Conservation (phyloP, 2,329 filamentous ascomycete species). For the Dactylellina parvicollis region DNA sequence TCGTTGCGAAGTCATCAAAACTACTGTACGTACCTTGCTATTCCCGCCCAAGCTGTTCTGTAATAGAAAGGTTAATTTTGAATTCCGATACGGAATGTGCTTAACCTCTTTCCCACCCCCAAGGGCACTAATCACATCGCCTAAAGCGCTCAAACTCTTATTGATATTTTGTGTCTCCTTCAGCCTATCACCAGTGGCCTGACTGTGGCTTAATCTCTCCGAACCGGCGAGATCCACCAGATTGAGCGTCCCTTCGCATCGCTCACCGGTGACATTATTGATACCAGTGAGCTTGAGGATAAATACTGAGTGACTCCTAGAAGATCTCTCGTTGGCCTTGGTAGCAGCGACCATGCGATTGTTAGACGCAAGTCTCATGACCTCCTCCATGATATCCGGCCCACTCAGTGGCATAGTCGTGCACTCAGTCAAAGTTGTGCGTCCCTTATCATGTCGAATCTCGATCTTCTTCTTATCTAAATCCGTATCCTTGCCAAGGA, state of each 20-base stretch:
- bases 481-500: conserved; percentile 77
- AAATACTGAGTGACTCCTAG: conserved; percentile 94
- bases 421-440: conserved; percentile 83
- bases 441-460: conserved; percentile 87
- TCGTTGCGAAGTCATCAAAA: background rate
- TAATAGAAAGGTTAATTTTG: conserved; percentile 91
- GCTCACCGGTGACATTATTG: conserved; percentile 79
- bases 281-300: conserved; percentile 76
- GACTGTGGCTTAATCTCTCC: conserved; percentile 86
- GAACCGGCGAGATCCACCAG: conserved; percentile 94
- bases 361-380: conserved; percentile 80
- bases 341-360: conserved; percentile 94
- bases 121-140: conserved; percentile 94
- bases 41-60: conserved; percentile 96
- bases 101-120: conserved; percentile 78
- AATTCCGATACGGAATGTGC: conserved; percentile 94
- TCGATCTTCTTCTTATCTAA: conserved; percentile 85
- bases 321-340: conserved; percentile 95
- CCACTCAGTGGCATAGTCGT: conserved; percentile 80
- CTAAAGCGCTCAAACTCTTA: conserved; percentile 87
- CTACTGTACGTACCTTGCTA: conserved; percentile 69
- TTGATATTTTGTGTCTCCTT: conserved; percentile 98
- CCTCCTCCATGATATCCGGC: conserved; percentile 79
- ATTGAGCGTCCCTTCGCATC: conserved; percentile 91
- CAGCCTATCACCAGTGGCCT: conserved; percentile 84